Conservation (phyloP, 345 rosid genomes). For the Citropsis articulata region DNA sequence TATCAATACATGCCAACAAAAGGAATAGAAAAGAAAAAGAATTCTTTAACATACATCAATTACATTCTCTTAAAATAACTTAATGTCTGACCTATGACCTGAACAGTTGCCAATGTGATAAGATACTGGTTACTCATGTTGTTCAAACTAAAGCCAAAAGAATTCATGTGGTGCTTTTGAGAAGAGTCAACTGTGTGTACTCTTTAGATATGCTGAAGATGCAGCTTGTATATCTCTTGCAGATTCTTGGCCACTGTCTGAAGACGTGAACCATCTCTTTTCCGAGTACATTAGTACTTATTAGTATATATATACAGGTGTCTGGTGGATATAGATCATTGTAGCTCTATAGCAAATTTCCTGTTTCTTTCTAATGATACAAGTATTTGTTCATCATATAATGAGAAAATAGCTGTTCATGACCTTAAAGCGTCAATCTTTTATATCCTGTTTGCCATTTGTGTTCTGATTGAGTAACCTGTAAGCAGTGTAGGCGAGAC, state of each 20-base stretch:
- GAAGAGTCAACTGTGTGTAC: background rate
- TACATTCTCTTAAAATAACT: background rate
- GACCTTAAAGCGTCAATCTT: slow-evolving; percentile 5
- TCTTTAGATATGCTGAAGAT: background rate
- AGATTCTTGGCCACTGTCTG: background rate
- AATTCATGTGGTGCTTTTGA: background rate
- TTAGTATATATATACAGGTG: background rate
- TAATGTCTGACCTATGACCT: background rate
- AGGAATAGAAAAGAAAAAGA: background rate
- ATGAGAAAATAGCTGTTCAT: background rate
- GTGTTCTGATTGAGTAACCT: background rate
- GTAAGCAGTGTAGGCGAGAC: background rate
- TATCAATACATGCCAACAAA: background rate
- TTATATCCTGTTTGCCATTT: slow-evolving; percentile 2
- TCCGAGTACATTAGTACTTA: background rate
- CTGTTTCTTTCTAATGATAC: background rate
- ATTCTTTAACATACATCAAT: too few species aligned
- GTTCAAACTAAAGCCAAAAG: background rate
- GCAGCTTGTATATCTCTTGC: background rate
- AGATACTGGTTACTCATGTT: background rate
- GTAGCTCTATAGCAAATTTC: background rate
- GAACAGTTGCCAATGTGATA: background rate
- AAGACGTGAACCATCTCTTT: background rate
- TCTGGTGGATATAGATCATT: background rate
- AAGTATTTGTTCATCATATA: background rate